These are phyloP conservation scores for Ophiosphaerella korrae DNA, from an alignment of 2,329 filamentous ascomycete genomes.

Conservation along the genomic window DNA sequence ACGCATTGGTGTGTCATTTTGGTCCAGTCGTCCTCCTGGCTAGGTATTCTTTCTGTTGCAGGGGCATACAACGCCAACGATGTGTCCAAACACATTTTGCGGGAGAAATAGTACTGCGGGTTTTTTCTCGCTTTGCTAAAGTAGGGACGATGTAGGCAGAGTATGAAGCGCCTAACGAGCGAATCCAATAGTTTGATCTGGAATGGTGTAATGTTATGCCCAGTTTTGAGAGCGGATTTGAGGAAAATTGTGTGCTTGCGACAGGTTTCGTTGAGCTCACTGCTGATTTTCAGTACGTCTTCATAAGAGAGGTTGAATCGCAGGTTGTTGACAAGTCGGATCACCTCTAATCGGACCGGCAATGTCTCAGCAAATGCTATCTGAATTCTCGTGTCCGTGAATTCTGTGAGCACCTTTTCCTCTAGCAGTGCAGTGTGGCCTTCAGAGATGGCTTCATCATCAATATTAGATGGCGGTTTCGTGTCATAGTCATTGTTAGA, in stretches of 20 bases:
- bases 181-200: constrained; percentile 59
- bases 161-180: constrained; percentile 60
- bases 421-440: constrained; percentile 26
- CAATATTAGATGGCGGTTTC: constrained; percentile 44
- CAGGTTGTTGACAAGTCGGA: constrained; percentile 40
- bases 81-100: constrained; percentile 54
- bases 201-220: constrained; percentile 37
- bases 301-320: constrained; percentile 37
- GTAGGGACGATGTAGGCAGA: constrained; percentile 60
- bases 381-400: constrained; percentile 46
- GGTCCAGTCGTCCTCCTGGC: constrained; percentile 30
- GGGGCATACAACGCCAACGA: constrained; percentile 28
- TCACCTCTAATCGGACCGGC: constrained; percentile 44
- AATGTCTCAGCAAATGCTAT: constrained; percentile 44
- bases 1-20: constrained; percentile 22
- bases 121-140: constrained; percentile 50
- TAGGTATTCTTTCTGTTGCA: constrained; percentile 5
- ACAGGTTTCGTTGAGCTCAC: constrained; percentile 30
- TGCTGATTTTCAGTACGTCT: constrained; percentile 32
- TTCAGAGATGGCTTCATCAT: constrained; percentile 47
- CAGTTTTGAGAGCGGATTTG: constrained; percentile 15
- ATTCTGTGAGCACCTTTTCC: constrained; percentile 25
- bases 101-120: constrained; percentile 57
- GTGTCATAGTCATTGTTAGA: constrained; percentile 47
- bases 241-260: constrained; percentile 21